A percentile compares a stretch with the other conserved stretches of the same genome.
phyloP scores from a whole-genome alignment of 257 asterid species.

The Coffea eugenioides region DNA sequence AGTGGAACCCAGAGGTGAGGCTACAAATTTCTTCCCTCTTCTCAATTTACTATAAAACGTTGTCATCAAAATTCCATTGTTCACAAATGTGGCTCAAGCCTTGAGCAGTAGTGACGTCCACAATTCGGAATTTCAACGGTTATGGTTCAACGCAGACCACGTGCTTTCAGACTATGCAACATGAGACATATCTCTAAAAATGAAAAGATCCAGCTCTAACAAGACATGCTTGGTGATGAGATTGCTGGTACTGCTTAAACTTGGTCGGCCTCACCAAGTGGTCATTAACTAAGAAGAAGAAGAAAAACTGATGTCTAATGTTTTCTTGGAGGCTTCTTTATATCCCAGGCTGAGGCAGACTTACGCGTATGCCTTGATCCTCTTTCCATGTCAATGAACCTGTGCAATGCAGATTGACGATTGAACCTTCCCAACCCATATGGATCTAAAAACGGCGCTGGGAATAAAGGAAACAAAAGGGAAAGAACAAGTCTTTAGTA shows the following conservation, averaged over 20 bases:
- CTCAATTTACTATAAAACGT: no score
- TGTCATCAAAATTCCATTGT: background rate
- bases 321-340: background rate
- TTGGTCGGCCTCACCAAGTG: background rate
- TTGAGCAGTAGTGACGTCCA: no score
- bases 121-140: background rate
- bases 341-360: background rate
- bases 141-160: background rate
- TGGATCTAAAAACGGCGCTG: constrained; percentile 2
- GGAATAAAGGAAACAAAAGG: background rate
- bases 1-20: background rate
- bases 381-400: background rate
- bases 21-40: background rate
- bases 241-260: background rate
- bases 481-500: background rate
- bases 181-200: background rate
- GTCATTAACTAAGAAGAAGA: background rate
- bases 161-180: background rate
- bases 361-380: background rate
- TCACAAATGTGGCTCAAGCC: background rate
- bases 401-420: background rate
- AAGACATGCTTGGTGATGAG: background rate
- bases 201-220: background rate
- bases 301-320: background rate
- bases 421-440: background rate